Evolutionary conservation across 257 asterid species (phyloP), one percentile per base, ranked within the genome.

Genomic region (Handroanthus guayacan): DNA sequence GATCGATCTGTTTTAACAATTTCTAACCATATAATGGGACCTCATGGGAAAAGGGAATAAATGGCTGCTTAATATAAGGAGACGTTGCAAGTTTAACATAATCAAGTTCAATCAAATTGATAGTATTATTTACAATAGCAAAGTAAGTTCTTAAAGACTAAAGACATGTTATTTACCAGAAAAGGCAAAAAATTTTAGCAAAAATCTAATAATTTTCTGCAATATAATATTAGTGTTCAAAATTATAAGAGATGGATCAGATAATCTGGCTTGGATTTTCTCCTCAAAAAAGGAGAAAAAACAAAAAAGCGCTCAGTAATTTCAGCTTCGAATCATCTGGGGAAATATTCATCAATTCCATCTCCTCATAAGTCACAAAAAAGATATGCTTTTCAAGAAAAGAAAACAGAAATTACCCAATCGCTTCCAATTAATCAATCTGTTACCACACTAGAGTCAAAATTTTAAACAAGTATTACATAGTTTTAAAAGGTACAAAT

Each of bases 291-390:
- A 67, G 84, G 71, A 84, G 82, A 81, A 82, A 82, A 67, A 69
- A 56, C 13, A 38, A 36, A 69, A 58, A 66, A 82, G 97, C 96
- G 86, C 90, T 84, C 96, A 89, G 92, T 90, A 78, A 84, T 84
- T 86, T 92, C 97, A 92, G 81, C 87, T 77, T 88, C 97, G 97
- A 84, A 71, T 92, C 97, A 90, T 86, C 90, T 90, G 96, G 96
- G 96, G 97, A 92, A 92, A 92, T 60, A 45, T 0, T 80, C 77
- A 90, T 92, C 97, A 86, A 77, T 31, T 87, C 96, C 96, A 88
- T 86, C 95, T 78, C 84, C 66, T 0, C 34, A 4, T 31, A 14
- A 36, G 45, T 39, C 0, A 37, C 0, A 0, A 10, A 44, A 51
- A 5, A 8, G 6, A 50, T n/a, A n/a, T n/a, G n/a, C n/a, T n/a